Evolutionary conservation across 1,284 basidiomycete species (phyloP).

Genomic region (Boletus semigastroideus): DNA sequence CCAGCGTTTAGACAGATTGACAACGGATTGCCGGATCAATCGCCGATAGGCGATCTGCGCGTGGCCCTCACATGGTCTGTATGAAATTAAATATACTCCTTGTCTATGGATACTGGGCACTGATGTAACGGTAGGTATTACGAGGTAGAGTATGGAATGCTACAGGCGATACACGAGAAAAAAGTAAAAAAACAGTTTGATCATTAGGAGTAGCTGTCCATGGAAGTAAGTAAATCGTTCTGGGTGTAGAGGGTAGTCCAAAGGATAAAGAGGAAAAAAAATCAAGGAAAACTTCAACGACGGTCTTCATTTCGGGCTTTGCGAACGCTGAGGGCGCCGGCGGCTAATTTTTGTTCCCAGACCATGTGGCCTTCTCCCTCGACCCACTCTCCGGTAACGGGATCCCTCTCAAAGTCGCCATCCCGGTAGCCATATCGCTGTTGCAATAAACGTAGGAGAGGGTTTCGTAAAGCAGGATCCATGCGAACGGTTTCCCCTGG

Average conservation of each 20-base stretch:
- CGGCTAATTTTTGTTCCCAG: slow-evolving; percentile 60
- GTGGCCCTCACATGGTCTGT: slow-evolving; percentile 8
- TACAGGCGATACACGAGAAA: slow-evolving; percentile 23
- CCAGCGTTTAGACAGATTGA: slow-evolving; percentile 26
- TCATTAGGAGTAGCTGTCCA: slow-evolving; percentile 27
- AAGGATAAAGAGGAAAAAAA: neutral
- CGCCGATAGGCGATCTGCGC: slow-evolving; percentile 9
- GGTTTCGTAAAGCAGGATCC: slow-evolving; percentile 80
- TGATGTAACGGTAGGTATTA: slow-evolving; percentile 30
- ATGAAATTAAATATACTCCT: slow-evolving; percentile 22
- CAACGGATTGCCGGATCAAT: slow-evolving; percentile 22
- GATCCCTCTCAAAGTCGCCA: slow-evolving; percentile 76
- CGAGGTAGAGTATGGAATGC: slow-evolving; percentile 24
- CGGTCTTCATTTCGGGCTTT: slow-evolving; percentile 37
- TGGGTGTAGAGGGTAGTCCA: slow-evolving; percentile 3
- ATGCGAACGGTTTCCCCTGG: slow-evolving; percentile 82
- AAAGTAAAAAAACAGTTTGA: slow-evolving; percentile 2
- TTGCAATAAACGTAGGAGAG: slow-evolving; percentile 68
- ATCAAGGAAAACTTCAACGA: slow-evolving; percentile 16
- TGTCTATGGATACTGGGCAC: slow-evolving; percentile 22
- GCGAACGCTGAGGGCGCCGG: slow-evolving; percentile 38
- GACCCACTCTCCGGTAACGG: slow-evolving; percentile 59
- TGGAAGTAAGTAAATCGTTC: slow-evolving; percentile 32
- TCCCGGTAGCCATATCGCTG: slow-evolving; percentile 75
- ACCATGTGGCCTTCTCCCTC: slow-evolving; percentile 56